Conservation (phyloP, 2,329 filamentous ascomycete species). For the Epichloe aotearoae region DNA sequence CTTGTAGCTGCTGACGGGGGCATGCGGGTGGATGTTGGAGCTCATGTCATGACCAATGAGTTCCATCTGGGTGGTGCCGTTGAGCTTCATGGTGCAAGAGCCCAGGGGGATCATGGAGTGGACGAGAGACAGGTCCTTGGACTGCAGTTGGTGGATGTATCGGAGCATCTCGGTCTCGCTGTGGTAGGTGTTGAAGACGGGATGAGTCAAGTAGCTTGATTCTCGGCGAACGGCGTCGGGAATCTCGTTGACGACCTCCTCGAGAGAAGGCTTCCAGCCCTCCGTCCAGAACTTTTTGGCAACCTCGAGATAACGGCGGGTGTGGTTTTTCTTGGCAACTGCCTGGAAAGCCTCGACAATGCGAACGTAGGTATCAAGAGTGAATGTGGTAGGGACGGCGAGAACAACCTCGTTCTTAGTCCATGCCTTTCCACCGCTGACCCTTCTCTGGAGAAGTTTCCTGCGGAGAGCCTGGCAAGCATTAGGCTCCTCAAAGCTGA, state of each 20-base stretch:
- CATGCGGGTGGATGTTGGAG: conserved; percentile 70
- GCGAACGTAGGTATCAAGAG: conserved; percentile 10
- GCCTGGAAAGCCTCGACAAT: conserved; percentile 14
- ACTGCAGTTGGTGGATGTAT: conserved; percentile 87
- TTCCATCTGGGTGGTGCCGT: conserved; percentile 86
- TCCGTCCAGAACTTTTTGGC: conserved; percentile 30
- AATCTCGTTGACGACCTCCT: conserved; percentile 28
- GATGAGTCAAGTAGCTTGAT: conserved; percentile 69
- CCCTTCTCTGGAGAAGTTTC: conserved; percentile 39
- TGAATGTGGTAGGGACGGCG: conserved; percentile 15
- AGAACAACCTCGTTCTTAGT: conserved; percentile 13
- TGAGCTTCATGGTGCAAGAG: conserved; percentile 98
- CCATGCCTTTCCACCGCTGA: conserved; percentile 60
- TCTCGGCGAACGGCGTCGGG: conserved; percentile 53
- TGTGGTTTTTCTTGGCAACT: conserved; percentile 14
- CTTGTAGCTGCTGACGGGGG: conserved; percentile 45
- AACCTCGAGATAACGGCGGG: conserved; percentile 11
- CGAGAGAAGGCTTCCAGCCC: conserved; percentile 16
- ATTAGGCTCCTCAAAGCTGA: conserved; percentile 30
- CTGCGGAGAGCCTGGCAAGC: conserved; percentile 12
- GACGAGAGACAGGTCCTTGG: conserved; percentile 83
- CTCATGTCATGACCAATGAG: conserved; percentile 68
- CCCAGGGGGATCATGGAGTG: conserved; percentile 97
- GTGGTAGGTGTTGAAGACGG: conserved; percentile 89
- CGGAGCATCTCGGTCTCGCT: conserved; percentile 89